Evolutionary conservation across 768 basidiomycete species (phyloP).

Genomic region (Candolleomyces efflorescens): DNA sequence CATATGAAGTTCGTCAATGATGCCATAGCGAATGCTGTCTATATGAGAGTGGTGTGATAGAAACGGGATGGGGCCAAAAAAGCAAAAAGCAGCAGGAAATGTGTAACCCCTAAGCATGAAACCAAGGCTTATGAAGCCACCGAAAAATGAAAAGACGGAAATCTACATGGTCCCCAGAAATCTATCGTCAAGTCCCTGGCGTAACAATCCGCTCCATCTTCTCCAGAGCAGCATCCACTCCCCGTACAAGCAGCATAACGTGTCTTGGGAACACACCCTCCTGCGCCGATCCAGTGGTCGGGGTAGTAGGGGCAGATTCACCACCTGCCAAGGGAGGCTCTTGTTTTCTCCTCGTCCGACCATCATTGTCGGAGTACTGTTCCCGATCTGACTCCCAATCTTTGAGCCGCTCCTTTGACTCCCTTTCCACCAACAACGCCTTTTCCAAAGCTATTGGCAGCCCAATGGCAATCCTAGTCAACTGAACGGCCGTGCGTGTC

Average conservation of each 20-base stretch:
- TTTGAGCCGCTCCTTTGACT: conserved; percentile 10
- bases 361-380: not conserved
- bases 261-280: conserved; percentile 48
- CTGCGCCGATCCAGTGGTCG: conserved; percentile 11
- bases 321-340: conserved; percentile 2
- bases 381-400: not conserved
- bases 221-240: conserved; percentile 58
- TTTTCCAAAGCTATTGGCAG: conserved; percentile 72
- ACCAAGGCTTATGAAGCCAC: no score
- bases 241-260: conserved; percentile 55
- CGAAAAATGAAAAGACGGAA: no score
- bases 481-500: conserved; percentile 68
- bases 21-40: no score
- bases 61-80: no score
- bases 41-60: no score
- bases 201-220: conserved; percentile 59
- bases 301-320: no score
- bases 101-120: no score
- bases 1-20: no score
- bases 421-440: conserved; percentile 51
- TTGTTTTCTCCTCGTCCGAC: not conserved
- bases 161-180: no score
- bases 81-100: no score
- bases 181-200: conserved; percentile 16
- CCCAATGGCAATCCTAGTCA: conserved; percentile 71